Conservation (phyloP, 768 basidiomycete species). For the Roridomyces roridus region DNA sequence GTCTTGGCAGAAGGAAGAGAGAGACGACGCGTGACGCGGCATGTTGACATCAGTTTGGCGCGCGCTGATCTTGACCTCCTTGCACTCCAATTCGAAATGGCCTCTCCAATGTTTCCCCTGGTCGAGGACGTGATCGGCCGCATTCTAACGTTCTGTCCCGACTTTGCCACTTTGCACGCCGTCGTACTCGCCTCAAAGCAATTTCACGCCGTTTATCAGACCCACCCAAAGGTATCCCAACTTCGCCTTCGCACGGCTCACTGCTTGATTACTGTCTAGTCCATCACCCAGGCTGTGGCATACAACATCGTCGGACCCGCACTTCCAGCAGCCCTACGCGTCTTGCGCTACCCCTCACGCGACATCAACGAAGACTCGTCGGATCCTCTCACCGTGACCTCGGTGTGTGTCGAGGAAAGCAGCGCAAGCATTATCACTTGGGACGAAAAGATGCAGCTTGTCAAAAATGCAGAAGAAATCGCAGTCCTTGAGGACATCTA, state of each 20-base stretch:
- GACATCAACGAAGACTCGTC: too few relatives aligned
- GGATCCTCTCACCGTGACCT: neutral
- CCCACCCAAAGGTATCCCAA: constrained; percentile 23
- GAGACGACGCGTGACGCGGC: too few relatives aligned
- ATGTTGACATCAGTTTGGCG: too few relatives aligned
- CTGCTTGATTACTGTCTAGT: too few relatives aligned
- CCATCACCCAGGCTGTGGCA: constrained; percentile 30
- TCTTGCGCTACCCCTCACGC: constrained; percentile 22
- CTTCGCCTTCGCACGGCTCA: too few relatives aligned
- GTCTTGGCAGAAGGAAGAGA: too few relatives aligned
- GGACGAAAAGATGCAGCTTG: constrained; percentile 3
- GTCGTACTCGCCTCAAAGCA: constrained; percentile 27
- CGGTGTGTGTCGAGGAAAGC: constrained; percentile 1
- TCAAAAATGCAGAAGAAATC: constrained; percentile 9
- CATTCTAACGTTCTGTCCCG: constrained; percentile 29
- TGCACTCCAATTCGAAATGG: too few relatives aligned
- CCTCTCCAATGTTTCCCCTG: too few relatives aligned
- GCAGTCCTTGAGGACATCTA: constrained; percentile 27
- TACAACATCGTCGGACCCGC: constrained; percentile 33
- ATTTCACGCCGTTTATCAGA: constrained; percentile 28
- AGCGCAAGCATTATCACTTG: neutral
- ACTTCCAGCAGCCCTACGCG: constrained; percentile 30
- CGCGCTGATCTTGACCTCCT: too few relatives aligned
- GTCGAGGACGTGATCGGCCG: constrained; percentile 34
- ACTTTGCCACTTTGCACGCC: constrained; percentile 27